Conservation (phyloP, 2,329 filamentous ascomycete species). For the Trichophyton rubrum region DNA sequence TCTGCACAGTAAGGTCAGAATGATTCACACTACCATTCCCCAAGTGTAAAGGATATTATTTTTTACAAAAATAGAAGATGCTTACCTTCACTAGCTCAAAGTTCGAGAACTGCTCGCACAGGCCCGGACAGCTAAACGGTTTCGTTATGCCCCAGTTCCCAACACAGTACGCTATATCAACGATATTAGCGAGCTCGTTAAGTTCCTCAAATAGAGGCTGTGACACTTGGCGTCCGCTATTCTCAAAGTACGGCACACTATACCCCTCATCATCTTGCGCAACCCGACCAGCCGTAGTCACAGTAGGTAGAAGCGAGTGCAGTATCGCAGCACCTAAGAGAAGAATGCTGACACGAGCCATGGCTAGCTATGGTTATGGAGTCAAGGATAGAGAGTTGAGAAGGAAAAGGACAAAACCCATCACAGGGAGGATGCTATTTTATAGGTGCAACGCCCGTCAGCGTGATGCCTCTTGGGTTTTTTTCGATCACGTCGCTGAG, state of each 20-base stretch:
- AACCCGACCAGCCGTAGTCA: background rate
- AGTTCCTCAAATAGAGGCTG: constrained; percentile 61
- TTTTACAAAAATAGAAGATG: background rate
- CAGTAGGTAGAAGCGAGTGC: background rate
- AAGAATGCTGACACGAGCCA: background rate
- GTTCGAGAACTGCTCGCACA: constrained; percentile 69
- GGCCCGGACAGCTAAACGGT: constrained; percentile 74
- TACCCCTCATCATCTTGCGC: background rate
- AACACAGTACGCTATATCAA: constrained; percentile 91
- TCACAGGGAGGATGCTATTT: background rate
- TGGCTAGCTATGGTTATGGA: background rate
- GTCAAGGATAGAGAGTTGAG: background rate
- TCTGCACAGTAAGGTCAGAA: constrained; percentile 27
- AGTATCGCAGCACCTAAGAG: background rate
- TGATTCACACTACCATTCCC: background rate
- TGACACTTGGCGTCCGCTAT: constrained; percentile 36
- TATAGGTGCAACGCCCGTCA: background rate
- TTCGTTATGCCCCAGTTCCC: constrained; percentile 67
- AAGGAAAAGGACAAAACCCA: background rate
- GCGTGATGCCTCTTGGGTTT: background rate
- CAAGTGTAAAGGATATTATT: too few relatives aligned
- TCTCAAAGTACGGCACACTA: background rate
- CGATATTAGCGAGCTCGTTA: constrained; percentile 77
- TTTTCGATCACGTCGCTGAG: background rate
- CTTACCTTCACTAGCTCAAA: constrained; percentile 59